Percentiles rank a stretch among this genome's conserved stretches.
These are phyloP conservation scores for Acer saccharum DNA, from an alignment of 345 rosid species.

Conservation along the genomic window DNA sequence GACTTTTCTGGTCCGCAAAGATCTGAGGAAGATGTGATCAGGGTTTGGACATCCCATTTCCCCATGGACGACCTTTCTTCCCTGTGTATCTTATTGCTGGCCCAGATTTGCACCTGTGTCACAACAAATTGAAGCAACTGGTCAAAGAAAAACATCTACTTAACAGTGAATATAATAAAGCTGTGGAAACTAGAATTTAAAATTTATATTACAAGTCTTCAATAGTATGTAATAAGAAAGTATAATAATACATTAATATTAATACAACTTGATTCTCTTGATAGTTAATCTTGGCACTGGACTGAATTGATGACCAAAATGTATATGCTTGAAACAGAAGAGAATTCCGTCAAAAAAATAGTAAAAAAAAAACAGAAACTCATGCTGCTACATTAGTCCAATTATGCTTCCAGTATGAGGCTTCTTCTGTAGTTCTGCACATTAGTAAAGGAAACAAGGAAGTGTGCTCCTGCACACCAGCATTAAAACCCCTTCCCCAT, in stretches of 20 bases:
- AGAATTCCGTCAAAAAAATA: no score
- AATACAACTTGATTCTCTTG: neutral
- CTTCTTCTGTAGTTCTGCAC: neutral
- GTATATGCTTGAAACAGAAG: neutral
- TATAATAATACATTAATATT: no score
- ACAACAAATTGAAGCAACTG: slow-evolving; percentile 20
- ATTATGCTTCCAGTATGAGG: neutral
- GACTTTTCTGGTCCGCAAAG: slow-evolving; percentile 70
- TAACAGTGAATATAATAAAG: neutral
- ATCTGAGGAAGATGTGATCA: slow-evolving; percentile 66
- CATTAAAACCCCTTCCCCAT: neutral
- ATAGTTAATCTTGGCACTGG: neutral
- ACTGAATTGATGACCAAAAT: neutral
- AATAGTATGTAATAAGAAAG: neutral
- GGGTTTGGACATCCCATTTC: slow-evolving; percentile 91
- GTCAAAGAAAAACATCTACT: slow-evolving; percentile 15
- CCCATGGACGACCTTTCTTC: slow-evolving; percentile 87
- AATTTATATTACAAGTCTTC: neutral
- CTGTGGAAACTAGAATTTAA: neutral
- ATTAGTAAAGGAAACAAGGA: neutral
- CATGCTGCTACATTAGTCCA: neutral
- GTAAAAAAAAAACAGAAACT: neutral
- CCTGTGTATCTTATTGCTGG: slow-evolving; percentile 74
- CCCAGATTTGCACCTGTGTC: slow-evolving; percentile 97
- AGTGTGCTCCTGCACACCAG: neutral